These are phyloP conservation scores for Hippophae tibetana DNA, from an alignment of 306 rosid genomes.

Conservation along the genomic window DNA sequence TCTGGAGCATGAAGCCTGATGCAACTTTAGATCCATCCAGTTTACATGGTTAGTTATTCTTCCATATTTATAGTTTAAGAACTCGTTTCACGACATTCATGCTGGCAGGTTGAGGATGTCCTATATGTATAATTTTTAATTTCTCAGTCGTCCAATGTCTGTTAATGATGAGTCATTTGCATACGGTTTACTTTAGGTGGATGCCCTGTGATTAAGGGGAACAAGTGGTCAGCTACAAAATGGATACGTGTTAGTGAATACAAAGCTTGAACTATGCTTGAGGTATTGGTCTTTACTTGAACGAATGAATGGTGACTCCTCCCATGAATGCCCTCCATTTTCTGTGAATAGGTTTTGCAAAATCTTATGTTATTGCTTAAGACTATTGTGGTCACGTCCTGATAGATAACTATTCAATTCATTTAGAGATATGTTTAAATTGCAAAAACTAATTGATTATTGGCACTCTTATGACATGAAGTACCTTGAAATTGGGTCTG, in stretches of 20 bases:
- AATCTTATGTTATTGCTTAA: too few species aligned
- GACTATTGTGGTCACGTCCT: too few species aligned
- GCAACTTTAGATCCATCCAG: conserved; percentile 83
- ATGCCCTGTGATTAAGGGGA: conserved; percentile 89
- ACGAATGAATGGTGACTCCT: too few species aligned
- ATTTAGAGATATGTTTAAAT: too few species aligned
- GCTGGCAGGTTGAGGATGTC: not conserved
- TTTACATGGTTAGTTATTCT: conserved; percentile 68
- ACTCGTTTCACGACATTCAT: not conserved
- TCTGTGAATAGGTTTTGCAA: too few species aligned
- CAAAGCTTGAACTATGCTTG: conserved; percentile 38
- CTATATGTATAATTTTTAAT: too few species aligned
- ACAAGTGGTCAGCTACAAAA: conserved; percentile 96
- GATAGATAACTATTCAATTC: too few species aligned
- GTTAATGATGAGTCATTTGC: not conserved
- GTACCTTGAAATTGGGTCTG: too few species aligned
- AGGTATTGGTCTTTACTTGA: conserved; percentile 28
- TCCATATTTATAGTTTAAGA: not conserved
- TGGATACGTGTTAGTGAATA: conserved; percentile 82
- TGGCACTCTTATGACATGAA: too few species aligned
- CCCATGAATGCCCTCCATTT: too few species aligned
- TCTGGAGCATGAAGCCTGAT: conserved; percentile 99
- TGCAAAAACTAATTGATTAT: too few species aligned
- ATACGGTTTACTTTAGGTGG: conserved; percentile 60
- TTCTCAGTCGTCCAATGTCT: too few species aligned